A percentile compares a stretch with the other conserved stretches of the same genome.
Conservation (phyloP, 805 yeast species). For the Schwanniomyces polymorphus region DNA sequence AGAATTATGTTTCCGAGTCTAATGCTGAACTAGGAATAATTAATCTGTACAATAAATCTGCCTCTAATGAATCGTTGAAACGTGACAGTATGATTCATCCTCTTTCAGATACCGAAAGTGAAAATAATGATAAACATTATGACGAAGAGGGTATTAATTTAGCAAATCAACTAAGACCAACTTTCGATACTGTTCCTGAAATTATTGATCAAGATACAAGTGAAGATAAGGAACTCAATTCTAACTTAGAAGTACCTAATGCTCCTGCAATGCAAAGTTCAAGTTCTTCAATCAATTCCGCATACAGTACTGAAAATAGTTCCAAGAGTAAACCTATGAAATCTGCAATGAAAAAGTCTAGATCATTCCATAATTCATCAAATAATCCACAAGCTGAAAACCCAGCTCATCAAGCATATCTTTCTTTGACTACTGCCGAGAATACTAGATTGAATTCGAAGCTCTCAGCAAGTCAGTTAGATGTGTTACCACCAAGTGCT, state of each 20-base stretch:
- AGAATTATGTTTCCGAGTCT: not conserved
- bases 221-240: not conserved
- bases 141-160: slow-evolving; percentile 17
- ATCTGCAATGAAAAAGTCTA: slow-evolving; percentile 51
- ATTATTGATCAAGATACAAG: slow-evolving; percentile 15
- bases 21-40: slow-evolving; percentile 19
- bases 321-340: slow-evolving; percentile 36
- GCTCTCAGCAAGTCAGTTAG: slow-evolving; percentile 42
- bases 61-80: slow-evolving; percentile 20
- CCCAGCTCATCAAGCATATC: slow-evolving; percentile 63
- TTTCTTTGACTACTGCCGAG: slow-evolving; percentile 74
- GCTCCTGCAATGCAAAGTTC: slow-evolving; percentile 13
- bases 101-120: slow-evolving; percentile 12
- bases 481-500: not conserved
- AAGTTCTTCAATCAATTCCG: slow-evolving; percentile 31
- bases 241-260: slow-evolving; percentile 3
- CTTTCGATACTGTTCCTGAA: slow-evolving; percentile 29
- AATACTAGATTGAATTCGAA: slow-evolving; percentile 74
- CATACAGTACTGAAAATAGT: slow-evolving; percentile 14
- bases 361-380: slow-evolving; percentile 17
- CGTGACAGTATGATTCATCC: slow-evolving; percentile 7
- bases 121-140: slow-evolving; percentile 25
- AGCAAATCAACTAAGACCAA: slow-evolving; percentile 28
- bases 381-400: slow-evolving; percentile 10
- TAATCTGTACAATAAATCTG: slow-evolving; percentile 14